Evolutionary conservation across 495 filamentous ascomycete species (phyloP).

Genomic region (Aspergillus leporis): DNA sequence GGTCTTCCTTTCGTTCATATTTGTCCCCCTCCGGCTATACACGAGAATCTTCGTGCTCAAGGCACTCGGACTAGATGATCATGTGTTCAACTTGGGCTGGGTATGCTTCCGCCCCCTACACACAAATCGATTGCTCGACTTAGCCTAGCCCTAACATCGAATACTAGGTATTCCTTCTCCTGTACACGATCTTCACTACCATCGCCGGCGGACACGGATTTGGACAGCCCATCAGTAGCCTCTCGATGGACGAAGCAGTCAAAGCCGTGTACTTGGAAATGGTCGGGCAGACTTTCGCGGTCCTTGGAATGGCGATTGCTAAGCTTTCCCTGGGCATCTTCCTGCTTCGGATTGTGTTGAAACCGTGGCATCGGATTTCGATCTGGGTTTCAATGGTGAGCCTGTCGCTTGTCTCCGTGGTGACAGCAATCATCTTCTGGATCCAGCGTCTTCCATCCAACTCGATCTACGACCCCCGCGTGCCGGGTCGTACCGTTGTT

Average conservation of each 20-base stretch:
- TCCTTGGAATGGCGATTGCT: slow-evolving; percentile 26
- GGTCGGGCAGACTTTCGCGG: slow-evolving; percentile 25
- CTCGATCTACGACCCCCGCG: slow-evolving; percentile 23
- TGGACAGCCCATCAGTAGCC: slow-evolving; percentile 17
- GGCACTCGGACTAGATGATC: slow-evolving; percentile 20
- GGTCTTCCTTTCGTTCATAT: slow-evolving; percentile 21
- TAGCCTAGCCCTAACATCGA: not conserved
- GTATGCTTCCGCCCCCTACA: slow-evolving; percentile 6
- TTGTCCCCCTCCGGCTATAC: slow-evolving; percentile 21
- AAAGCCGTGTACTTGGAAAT: slow-evolving; percentile 23
- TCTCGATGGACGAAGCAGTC: slow-evolving; percentile 18
- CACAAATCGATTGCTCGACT: not conserved
- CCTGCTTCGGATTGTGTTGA: slow-evolving; percentile 23
- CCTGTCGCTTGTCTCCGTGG: slow-evolving; percentile 15
- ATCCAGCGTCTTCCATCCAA: slow-evolving; percentile 16
- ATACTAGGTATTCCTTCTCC: slow-evolving; percentile 18
- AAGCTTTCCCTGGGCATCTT: slow-evolving; percentile 26
- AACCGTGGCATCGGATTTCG: slow-evolving; percentile 24
- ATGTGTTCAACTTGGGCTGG: slow-evolving; percentile 22
- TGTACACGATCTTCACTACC: slow-evolving; percentile 22
- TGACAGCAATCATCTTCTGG: slow-evolving; percentile 23
- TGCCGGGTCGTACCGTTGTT: slow-evolving; percentile 17
- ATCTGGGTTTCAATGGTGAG: slow-evolving; percentile 24
- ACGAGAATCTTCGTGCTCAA: slow-evolving; percentile 19
- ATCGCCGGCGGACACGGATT: slow-evolving; percentile 21